phyloP scores from a whole-genome alignment of 805 yeast species.

The Suhomyces sp. region DNA sequence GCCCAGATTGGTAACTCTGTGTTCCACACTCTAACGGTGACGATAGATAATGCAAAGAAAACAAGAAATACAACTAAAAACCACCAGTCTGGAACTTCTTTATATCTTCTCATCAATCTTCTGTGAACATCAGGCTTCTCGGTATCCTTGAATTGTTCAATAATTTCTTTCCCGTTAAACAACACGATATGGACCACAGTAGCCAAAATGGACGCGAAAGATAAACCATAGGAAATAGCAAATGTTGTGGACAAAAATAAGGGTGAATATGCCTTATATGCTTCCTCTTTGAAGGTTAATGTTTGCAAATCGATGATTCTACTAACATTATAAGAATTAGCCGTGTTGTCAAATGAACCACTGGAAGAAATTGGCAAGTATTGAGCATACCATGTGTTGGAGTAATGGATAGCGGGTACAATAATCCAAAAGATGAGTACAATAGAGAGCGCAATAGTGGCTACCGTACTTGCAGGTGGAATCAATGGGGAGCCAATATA shows the following conservation, averaged over 20 bases:
- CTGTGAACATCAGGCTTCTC: conserved; percentile 46
- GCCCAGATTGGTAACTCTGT: conserved; percentile 47
- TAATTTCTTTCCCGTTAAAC: conserved; percentile 57
- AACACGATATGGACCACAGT: conserved; percentile 57
- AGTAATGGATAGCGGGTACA: conserved; percentile 52
- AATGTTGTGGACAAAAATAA: conserved; percentile 58
- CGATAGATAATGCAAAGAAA: conserved; percentile 37
- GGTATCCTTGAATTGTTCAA: conserved; percentile 24
- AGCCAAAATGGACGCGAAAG: conserved; percentile 61
- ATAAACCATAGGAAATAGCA: conserved; percentile 57
- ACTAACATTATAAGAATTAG: conserved; percentile 48
- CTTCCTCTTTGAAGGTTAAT: conserved; percentile 43
- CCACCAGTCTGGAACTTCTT: conserved; percentile 48
- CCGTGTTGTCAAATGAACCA: conserved; percentile 52
- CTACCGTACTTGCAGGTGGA: conserved; percentile 56
- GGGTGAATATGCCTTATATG: conserved; percentile 61
- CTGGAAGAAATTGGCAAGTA: conserved; percentile 57
- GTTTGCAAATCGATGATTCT: conserved; percentile 44
- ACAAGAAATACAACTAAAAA: conserved; percentile 23
- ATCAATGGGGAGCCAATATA: conserved; percentile 62
- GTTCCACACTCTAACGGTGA: conserved; percentile 37
- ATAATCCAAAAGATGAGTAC: conserved; percentile 47
- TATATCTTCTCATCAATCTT: conserved; percentile 52
- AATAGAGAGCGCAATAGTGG: conserved; percentile 39
- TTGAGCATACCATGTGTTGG: conserved; percentile 58